Conservation (phyloP, 2,329 filamentous ascomycete species). For the Davidsoniella neocaledoniae region DNA sequence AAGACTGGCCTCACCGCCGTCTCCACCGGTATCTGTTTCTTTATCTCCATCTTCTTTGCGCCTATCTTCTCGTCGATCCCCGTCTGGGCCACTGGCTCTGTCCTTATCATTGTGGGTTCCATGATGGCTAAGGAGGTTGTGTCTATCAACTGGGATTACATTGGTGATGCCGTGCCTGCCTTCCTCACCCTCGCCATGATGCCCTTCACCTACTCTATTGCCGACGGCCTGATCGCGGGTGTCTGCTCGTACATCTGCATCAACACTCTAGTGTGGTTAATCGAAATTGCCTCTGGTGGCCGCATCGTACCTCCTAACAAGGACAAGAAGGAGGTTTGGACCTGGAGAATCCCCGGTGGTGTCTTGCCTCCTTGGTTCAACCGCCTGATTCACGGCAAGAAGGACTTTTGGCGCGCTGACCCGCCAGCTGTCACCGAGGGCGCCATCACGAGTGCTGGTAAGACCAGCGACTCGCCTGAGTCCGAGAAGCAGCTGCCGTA, state of each 20-base stretch:
- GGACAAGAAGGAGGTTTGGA: conserved; percentile 64
- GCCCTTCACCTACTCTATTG: conserved; percentile 83
- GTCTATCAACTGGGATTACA: conserved; percentile 80
- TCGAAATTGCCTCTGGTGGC: conserved; percentile 50
- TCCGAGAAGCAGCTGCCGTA: conserved; percentile 6
- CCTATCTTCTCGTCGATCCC: conserved; percentile 63
- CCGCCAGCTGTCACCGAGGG: conserved; percentile 13
- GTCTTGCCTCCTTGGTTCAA: conserved; percentile 58
- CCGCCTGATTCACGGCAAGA: conserved; percentile 48
- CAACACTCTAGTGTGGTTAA: conserved; percentile 52
- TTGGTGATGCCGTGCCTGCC: conserved; percentile 68
- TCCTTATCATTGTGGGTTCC: conserved; percentile 72
- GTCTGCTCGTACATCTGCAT: conserved; percentile 62
- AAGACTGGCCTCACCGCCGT: conserved; percentile 58
- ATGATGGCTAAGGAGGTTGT: conserved; percentile 67
- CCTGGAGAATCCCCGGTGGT: conserved; percentile 58
- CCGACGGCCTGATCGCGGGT: conserved; percentile 69
- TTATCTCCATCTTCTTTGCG: conserved; percentile 57
- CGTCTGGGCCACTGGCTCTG: conserved; percentile 68
- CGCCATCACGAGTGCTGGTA: neutral
- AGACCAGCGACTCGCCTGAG: conserved; percentile 8
- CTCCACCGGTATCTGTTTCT: conserved; percentile 50
- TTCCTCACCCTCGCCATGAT: conserved; percentile 73
- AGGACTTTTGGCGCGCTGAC: conserved; percentile 48
- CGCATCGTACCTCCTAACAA: conserved; percentile 60